Conservation (phyloP, 1,139 yeast genomes). For the Diutina pseudorugosa region DNA sequence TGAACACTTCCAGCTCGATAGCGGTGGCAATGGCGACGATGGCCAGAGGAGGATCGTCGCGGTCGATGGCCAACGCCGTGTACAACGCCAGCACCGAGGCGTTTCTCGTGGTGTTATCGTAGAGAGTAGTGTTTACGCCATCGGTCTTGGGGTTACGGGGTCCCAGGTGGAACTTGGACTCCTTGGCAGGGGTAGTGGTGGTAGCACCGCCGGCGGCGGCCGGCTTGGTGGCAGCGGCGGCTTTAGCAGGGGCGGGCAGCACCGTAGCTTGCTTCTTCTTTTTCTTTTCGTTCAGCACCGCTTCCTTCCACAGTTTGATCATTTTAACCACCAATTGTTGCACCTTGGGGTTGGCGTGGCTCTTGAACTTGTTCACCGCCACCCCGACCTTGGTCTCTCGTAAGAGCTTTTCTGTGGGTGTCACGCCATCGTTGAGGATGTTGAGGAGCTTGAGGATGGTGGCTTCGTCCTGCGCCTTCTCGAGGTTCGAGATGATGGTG, state of each 20-base stretch:
- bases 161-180: slow-evolving; percentile 18
- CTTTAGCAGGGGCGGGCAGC: slow-evolving; percentile 6
- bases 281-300: slow-evolving; percentile 66
- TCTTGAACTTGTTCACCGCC: slow-evolving; percentile 79
- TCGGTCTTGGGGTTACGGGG: slow-evolving; percentile 74
- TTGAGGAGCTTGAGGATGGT: slow-evolving; percentile 57
- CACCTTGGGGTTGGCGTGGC: slow-evolving; percentile 56
- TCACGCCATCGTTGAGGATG: slow-evolving; percentile 57
- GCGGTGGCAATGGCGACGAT: slow-evolving; percentile 55
- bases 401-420: slow-evolving; percentile 74
- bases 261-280: slow-evolving; percentile 15
- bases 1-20: slow-evolving; percentile 63
- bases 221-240: slow-evolving; percentile 7
- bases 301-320: slow-evolving; percentile 84
- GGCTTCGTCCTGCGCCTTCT: slow-evolving; percentile 58
- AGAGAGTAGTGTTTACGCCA: slow-evolving; percentile 57
- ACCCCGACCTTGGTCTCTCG: slow-evolving; percentile 97
- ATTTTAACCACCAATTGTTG: slow-evolving; percentile 64
- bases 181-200: slow-evolving; percentile 7
- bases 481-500: slow-evolving; percentile 58
- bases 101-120: slow-evolving; percentile 72
- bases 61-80: slow-evolving; percentile 78
- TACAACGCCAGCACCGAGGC: slow-evolving; percentile 75
- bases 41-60: slow-evolving; percentile 38
- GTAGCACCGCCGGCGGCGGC: slow-evolving; percentile 8